Evolutionary conservation across 2,329 filamentous ascomycete species (phyloP).

Genomic region (Phyllosticta ampelicida): DNA sequence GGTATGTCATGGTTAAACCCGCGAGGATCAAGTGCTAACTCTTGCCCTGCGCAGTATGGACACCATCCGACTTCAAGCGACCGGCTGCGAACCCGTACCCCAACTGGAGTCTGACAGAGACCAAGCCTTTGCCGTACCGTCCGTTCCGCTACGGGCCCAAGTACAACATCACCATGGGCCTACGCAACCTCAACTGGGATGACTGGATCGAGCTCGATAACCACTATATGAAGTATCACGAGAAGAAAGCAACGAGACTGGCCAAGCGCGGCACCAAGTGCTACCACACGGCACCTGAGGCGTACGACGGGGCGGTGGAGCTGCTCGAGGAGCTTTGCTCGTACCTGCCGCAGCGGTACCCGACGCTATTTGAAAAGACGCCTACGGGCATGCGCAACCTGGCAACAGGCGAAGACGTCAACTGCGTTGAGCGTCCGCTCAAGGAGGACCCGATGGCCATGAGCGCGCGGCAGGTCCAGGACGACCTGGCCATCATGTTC

Average conservation of each 20-base stretch:
- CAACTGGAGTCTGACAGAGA: conserved; percentile 56
- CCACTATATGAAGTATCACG: conserved; percentile 62
- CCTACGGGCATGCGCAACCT: conserved; percentile 57
- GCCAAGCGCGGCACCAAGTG: conserved; percentile 55
- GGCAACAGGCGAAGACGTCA: conserved; percentile 60
- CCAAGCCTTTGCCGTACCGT: conserved; percentile 64
- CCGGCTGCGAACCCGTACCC: conserved; percentile 53
- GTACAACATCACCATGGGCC: conserved; percentile 67
- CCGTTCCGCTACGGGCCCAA: conserved; percentile 69
- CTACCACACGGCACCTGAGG: conserved; percentile 57
- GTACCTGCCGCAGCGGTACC: conserved; percentile 68
- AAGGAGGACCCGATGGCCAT: conserved; percentile 70
- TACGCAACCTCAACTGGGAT: conserved; percentile 57
- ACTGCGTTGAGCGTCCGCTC: conserved; percentile 53
- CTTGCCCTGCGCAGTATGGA: conserved; percentile 39
- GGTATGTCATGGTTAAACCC: conserved; percentile 26
- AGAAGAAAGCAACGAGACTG: conserved; percentile 59
- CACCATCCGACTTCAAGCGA: conserved; percentile 46
- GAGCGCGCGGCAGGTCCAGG: conserved; percentile 61
- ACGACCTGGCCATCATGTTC: conserved; percentile 77
- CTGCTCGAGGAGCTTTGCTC: conserved; percentile 59
- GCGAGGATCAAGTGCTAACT: conserved; percentile 4
- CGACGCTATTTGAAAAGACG: conserved; percentile 55
- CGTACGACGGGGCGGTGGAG: conserved; percentile 62
- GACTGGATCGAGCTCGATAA: conserved; percentile 84